A percentile compares a stretch with the other conserved stretches of the same genome.
Conservation (phyloP, 2,329 filamentous ascomycete species). For the Fusarium sp. region DNA sequence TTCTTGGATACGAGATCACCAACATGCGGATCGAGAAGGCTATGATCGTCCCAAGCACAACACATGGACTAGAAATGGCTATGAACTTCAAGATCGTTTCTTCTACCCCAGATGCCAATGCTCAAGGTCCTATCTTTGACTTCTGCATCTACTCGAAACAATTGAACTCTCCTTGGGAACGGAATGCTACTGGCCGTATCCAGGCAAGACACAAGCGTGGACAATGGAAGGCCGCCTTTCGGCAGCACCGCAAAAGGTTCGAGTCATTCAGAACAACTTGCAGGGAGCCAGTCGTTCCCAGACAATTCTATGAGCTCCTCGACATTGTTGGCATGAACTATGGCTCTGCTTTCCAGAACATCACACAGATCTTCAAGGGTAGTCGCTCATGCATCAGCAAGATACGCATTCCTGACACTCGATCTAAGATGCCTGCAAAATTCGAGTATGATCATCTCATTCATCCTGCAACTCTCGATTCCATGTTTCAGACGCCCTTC, state of each 20-base stretch:
- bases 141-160: constrained; percentile 64
- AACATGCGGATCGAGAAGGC: constrained; percentile 64
- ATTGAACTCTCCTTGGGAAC: constrained; percentile 57
- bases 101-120: not conserved
- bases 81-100: constrained; percentile 58
- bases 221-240: constrained; percentile 38
- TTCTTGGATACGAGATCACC: constrained; percentile 59
- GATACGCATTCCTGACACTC: constrained; percentile 63
- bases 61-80: constrained; percentile 64
- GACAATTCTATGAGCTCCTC: constrained; percentile 65
- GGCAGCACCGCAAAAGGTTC: constrained; percentile 42
- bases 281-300: constrained; percentile 54
- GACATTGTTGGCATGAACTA: constrained; percentile 67
- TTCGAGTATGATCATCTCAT: constrained; percentile 68
- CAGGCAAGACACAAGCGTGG: constrained; percentile 47
- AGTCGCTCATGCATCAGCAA: constrained; percentile 54
- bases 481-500: constrained; percentile 67
- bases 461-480: constrained; percentile 70
- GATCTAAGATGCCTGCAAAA: constrained; percentile 64
- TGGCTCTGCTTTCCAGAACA: constrained; percentile 64
- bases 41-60: constrained; percentile 63
- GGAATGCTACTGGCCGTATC: constrained; percentile 57
- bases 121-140: constrained; percentile 41
- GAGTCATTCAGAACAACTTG: constrained; percentile 48
- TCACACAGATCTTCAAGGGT: constrained; percentile 54